Base-by-base conservation (phyloP, 257 asterid species). In the Fraxinus anomala region DNA sequence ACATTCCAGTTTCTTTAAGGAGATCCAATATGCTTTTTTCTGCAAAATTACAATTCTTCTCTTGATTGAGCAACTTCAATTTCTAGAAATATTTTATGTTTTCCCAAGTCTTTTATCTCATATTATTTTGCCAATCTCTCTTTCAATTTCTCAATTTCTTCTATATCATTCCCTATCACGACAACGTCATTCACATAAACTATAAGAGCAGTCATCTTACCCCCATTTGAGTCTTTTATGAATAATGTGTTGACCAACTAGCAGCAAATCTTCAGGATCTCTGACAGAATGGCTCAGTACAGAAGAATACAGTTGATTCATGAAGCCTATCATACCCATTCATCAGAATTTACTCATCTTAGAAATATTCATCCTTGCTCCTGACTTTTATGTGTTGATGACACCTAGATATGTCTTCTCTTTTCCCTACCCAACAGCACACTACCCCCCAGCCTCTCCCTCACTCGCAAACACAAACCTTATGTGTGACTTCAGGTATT, bases 401-500 rank as follows among this genome's bases (percentile, higher is more conserved):
- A 63, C 34, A 12, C 36, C 36, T 24, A 26, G 69, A 63, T 63
- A 63, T 63, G 26, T 63, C 17, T 63, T 26, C 33, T 63, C 36
- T 31, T 63, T 24, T 5, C 16, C 34, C 69, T 63, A 6, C 67
- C 14, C 67, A 21, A 63, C 69, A 26, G 69, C 33, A 63, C 1
- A 7, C 36, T 63, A 26, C 36, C 33, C 31, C 67, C 69, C 31
- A 63, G 11, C 6, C 28, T 24, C 34, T 11, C 33, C 33, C 19
- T 11, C 17, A 54, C 69, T 10, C 36, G 4, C 69, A 63, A 63
- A 24, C 69, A 24, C 19, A 24, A 10, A 63, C 17, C 33, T 30
- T 76, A 61, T 47, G 23, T 28, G 56, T 59, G 65, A 75, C 77
- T 40, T 47, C 51, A 40, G 49, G 74, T 14, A 68, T 82, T 47